Percentiles rank a stretch among this genome's conserved stretches.
These are phyloP conservation scores for Umbelopsis vinacea DNA, from an alignment of 192 early-diverging fungal species.

Conservation along the genomic window DNA sequence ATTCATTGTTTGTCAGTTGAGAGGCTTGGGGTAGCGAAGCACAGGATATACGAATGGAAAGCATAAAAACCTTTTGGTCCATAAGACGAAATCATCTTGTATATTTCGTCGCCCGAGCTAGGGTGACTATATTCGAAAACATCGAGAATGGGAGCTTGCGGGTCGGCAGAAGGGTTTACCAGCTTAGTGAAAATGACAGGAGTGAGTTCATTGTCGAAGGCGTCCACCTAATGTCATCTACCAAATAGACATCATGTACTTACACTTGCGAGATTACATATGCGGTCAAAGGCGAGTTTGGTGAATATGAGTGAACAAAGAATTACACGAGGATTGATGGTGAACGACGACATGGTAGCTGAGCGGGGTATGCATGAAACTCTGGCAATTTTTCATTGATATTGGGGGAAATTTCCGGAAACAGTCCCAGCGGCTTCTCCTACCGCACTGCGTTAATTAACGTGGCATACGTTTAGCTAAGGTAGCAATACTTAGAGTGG, in stretches of 20 bases:
- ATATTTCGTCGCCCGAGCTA: constrained; percentile 22
- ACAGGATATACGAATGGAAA: not conserved
- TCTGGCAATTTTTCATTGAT: no score
- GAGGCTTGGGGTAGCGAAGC: no score
- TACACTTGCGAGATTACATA: constrained; percentile 23
- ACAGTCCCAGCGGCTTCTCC: no score
- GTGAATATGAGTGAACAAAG: constrained; percentile 21
- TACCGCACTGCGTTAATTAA: no score
- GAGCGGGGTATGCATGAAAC: no score
- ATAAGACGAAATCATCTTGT: constrained; percentile 23
- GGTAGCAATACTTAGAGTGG: no score
- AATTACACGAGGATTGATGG: constrained; percentile 25
- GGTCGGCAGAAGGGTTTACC: constrained; percentile 30
- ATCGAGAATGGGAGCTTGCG: constrained; percentile 28
- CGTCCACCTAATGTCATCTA: not conserved
- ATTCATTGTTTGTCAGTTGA: no score
- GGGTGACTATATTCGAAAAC: constrained; percentile 39
- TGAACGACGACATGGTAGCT: not conserved
- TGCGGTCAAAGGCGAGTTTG: constrained; percentile 26
- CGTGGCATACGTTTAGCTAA: no score
- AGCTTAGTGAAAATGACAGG: constrained; percentile 15
- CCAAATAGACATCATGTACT: not conserved
- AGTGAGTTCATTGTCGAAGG: not conserved
- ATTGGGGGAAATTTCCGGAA: no score
- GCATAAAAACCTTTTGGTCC: constrained; percentile 28